Evolutionary conservation across 2,329 filamentous ascomycete genomes (phyloP).

Genomic region (Colletotrichum noveboracense): DNA sequence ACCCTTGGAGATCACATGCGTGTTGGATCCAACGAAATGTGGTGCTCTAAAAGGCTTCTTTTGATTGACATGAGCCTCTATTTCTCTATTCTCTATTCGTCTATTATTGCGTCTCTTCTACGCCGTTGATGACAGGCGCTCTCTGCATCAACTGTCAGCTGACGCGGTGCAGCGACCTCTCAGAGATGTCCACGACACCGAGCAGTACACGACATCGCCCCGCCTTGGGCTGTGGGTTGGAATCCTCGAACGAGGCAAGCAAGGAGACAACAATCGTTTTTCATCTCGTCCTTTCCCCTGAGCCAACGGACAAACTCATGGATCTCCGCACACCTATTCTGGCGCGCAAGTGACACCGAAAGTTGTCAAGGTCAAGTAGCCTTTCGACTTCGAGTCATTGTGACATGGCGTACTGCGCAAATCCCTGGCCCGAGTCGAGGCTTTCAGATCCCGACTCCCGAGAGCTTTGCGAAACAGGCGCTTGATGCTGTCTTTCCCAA

Average conservation of each 20-base stretch:
- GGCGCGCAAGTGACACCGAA: background rate
- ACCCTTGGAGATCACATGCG: background rate
- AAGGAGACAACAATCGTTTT: background rate
- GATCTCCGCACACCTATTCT: background rate
- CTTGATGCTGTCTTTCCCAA: background rate
- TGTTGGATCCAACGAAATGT: background rate
- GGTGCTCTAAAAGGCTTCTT: background rate
- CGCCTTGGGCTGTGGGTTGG: background rate
- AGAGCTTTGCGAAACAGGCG: background rate
- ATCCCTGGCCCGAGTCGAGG: background rate
- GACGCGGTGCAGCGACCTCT: background rate
- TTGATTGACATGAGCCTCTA: background rate
- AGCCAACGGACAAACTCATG: background rate
- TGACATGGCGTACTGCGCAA: background rate
- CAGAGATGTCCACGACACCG: background rate
- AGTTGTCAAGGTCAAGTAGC: background rate
- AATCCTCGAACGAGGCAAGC: background rate
- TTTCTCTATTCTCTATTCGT: background rate
- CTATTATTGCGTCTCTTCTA: background rate
- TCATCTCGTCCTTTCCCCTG: background rate
- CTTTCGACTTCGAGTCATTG: background rate
- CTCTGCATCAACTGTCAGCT: background rate
- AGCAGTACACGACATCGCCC: background rate
- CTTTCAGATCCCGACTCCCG: background rate
- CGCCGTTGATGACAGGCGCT: background rate